Evolutionary conservation across 2,329 filamentous ascomycete genomes (phyloP), one percentile per base, ranked within the genome.

Genomic region (Alternaria conjuncta): DNA sequence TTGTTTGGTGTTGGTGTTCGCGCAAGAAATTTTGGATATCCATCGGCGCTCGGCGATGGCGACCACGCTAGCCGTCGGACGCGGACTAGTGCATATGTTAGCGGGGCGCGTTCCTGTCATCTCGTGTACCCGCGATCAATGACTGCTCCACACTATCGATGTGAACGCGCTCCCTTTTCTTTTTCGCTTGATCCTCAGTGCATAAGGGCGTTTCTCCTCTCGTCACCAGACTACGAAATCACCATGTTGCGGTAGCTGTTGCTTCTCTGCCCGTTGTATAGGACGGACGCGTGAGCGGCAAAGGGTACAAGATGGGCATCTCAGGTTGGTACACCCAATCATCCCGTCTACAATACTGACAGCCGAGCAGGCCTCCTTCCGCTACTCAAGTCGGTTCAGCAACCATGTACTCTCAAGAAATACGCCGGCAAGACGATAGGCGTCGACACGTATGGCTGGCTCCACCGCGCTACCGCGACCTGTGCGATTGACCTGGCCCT

Each of bases 361-460:
- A 26, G 11, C 12, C 21, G 20, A 7, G n/a, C 64, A 94, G 95
- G 96, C 47, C 88, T 99, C 57, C 86, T 98, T 32, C 93, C 93
- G 41, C 86, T 98, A 64, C 89, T 99, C 65, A 98, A 98, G 82
- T 98, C 96, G 49, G 98, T 99, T 58, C 96, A 99, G 64, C 94
- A 92, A 76, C 92, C 92, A 76, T 92, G 89, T 55, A 92, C 93
- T 71, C 85, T 99, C 64, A 96, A 94, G 78, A 94, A 94, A 75
- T 97, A 92, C 80, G 84, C 87, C 12, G 96, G 95, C 55, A 90
- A 97, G 81, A 97, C 92, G 2, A 87, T 99, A 50, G 96, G 92
- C n/a, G 90, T 99, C 36, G 96, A 99, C 80, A 95, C 92, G 61
- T 99, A 99, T 85, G 96, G 95, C 78, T 99, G 96, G 96, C 89